phyloP scores from a whole-genome alignment of 2,329 filamentous ascomycete genomes.

The Pyrenochaeta sp. region DNA sequence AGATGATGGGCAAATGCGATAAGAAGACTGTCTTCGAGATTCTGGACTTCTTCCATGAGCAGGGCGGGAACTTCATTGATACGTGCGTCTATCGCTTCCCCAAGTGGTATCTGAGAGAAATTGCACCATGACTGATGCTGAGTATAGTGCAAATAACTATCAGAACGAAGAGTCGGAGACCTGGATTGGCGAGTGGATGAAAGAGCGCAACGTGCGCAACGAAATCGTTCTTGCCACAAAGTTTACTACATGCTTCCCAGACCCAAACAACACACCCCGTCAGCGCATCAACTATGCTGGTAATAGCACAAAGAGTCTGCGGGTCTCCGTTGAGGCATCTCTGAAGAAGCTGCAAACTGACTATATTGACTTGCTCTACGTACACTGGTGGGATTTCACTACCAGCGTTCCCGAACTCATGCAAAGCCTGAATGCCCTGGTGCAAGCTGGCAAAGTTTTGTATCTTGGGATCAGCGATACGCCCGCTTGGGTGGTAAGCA shows the following conservation, averaged over 20 bases:
- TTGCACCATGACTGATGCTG: neutral
- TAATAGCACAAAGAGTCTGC: slow-evolving; percentile 50
- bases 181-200: slow-evolving; percentile 63
- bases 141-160: slow-evolving; percentile 56
- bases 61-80: slow-evolving; percentile 63
- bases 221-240: slow-evolving; percentile 65
- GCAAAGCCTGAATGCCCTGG: slow-evolving; percentile 47
- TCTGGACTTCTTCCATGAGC: slow-evolving; percentile 57
- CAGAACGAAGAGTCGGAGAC: slow-evolving; percentile 58
- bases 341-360: slow-evolving; percentile 53
- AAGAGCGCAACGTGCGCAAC: slow-evolving; percentile 54
- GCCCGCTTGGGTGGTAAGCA: slow-evolving; percentile 54
- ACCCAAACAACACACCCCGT: slow-evolving; percentile 34
- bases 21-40: slow-evolving; percentile 58
- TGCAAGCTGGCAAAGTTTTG: slow-evolving; percentile 48
- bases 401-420: slow-evolving; percentile 50
- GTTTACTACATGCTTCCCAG: slow-evolving; percentile 52
- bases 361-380: slow-evolving; percentile 52
- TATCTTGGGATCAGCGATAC: slow-evolving; percentile 51
- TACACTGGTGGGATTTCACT: slow-evolving; percentile 54
- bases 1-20: slow-evolving; percentile 52
- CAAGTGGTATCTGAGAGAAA: too few species aligned
- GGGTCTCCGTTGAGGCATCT: slow-evolving; percentile 48
- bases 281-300: slow-evolving; percentile 54
- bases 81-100: slow-evolving; percentile 42